A percentile compares a stretch with the other conserved stretches of the same genome.
phyloP scores from a whole-genome alignment of 2,329 filamentous ascomycete genomes.

The Aspergillus luchuensis region DNA sequence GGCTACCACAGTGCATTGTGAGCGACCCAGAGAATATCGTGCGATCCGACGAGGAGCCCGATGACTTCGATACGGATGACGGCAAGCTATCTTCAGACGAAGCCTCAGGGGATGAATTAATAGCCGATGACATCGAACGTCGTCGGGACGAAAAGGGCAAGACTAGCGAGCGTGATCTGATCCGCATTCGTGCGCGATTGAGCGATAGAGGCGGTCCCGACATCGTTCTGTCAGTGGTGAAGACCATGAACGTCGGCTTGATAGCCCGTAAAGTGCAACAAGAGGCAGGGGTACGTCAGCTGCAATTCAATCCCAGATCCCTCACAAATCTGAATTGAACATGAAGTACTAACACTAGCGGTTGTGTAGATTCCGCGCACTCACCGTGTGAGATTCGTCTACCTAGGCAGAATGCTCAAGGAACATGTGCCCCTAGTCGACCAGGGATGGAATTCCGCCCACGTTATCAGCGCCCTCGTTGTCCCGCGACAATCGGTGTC shows the following conservation, averaged over 20 bases:
- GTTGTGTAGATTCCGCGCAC: conserved; percentile 56
- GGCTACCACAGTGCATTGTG: conserved; percentile 68
- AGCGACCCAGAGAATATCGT: conserved; percentile 65
- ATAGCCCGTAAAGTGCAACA: conserved; percentile 65
- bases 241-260: conserved; percentile 64
- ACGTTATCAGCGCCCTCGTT: conserved; percentile 77
- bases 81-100: conserved; percentile 40
- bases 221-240: conserved; percentile 59
- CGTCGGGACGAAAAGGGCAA: conserved; percentile 63
- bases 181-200: conserved; percentile 63
- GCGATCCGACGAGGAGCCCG: conserved; percentile 23
- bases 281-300: conserved; percentile 62
- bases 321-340: background rate
- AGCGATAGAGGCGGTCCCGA: conserved; percentile 68
- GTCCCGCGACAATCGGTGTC: conserved; percentile 37
- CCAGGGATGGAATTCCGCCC: conserved; percentile 74
- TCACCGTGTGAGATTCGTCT: conserved; percentile 70
- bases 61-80: conserved; percentile 30
- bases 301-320: no score
- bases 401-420: conserved; percentile 77
- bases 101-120: conserved; percentile 43
- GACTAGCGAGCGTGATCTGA: conserved; percentile 56
- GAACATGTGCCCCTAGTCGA: conserved; percentile 65
- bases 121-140: conserved; percentile 42
- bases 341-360: background rate